Evolutionary conservation across 1,284 basidiomycete genomes (phyloP).

Genomic region (Taiwanofungus camphoratus): DNA sequence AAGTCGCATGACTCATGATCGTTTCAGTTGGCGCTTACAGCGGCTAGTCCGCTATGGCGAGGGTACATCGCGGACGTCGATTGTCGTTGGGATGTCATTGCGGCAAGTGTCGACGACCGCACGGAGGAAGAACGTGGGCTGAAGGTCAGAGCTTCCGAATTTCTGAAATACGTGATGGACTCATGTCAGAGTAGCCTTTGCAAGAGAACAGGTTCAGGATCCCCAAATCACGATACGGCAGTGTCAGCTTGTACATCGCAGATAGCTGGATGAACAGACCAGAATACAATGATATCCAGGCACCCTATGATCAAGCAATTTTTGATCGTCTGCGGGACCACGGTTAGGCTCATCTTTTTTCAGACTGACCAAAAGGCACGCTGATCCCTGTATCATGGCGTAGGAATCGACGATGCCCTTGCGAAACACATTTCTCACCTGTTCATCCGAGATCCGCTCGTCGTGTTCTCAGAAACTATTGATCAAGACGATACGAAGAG

Average conservation of each 20-base stretch:
- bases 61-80: slow-evolving; percentile 96
- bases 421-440: slow-evolving; percentile 93
- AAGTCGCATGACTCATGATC: slow-evolving; percentile 4
- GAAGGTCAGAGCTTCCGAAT: slow-evolving; percentile 39
- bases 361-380: slow-evolving; percentile 3
- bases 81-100: slow-evolving; percentile 97
- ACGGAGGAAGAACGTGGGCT: slow-evolving; percentile 91
- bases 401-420: slow-evolving; percentile 84
- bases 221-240: slow-evolving; percentile 96
- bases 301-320: slow-evolving; percentile 77
- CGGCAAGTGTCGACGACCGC: slow-evolving; percentile 94
- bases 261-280: slow-evolving; percentile 82
- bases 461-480: slow-evolving; percentile 92
- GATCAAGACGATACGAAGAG: slow-evolving; percentile 86
- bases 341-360: slow-evolving; percentile 43
- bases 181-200: slow-evolving; percentile 56
- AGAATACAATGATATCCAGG: slow-evolving; percentile 87
- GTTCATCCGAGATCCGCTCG: slow-evolving; percentile 97
- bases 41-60: slow-evolving; percentile 91
- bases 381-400: not conserved
- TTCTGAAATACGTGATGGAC: not conserved
- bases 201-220: slow-evolving; percentile 72
- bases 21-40: slow-evolving; percentile 82
- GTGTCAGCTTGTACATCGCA: slow-evolving; percentile 92
- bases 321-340: slow-evolving; percentile 66